These are phyloP conservation scores for Diplosphaera chodatii DNA, from an alignment of 139 green algal species.

Conservation along the genomic window DNA sequence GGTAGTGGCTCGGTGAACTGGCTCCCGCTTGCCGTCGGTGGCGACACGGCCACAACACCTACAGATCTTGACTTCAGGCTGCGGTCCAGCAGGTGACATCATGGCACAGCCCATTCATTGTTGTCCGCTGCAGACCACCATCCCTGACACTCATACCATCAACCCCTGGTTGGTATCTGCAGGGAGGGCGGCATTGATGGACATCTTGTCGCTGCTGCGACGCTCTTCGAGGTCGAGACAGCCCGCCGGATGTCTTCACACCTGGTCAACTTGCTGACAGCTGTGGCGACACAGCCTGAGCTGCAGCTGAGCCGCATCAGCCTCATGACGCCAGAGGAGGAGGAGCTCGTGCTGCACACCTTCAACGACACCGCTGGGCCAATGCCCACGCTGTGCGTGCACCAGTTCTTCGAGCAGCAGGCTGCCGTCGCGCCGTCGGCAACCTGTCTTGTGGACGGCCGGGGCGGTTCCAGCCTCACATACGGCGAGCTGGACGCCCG, in stretches of 20 bases:
- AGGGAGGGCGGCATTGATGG: background rate
- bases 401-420: constrained; percentile 16
- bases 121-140: no score
- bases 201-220: background rate
- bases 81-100: background rate
- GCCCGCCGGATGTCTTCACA: background rate
- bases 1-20: background rate
- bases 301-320: background rate
- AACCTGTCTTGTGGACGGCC: constrained; percentile 9
- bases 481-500: constrained; percentile 18
- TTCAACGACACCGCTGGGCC: background rate
- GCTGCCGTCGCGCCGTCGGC: constrained; percentile 8
- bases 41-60: no score
- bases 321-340: background rate
- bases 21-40: background rate
- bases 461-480: background rate
- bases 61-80: background rate
- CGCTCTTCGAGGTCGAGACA: background rate
- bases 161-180: no score
- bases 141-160: no score
- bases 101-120: background rate
- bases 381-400: constrained; percentile 1
- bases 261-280: background rate
- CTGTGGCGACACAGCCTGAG: no score
- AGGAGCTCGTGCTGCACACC: background rate